Conservation (phyloP, 192 early-diverging fungal species). For the Allomyces macrogynus region DNA sequence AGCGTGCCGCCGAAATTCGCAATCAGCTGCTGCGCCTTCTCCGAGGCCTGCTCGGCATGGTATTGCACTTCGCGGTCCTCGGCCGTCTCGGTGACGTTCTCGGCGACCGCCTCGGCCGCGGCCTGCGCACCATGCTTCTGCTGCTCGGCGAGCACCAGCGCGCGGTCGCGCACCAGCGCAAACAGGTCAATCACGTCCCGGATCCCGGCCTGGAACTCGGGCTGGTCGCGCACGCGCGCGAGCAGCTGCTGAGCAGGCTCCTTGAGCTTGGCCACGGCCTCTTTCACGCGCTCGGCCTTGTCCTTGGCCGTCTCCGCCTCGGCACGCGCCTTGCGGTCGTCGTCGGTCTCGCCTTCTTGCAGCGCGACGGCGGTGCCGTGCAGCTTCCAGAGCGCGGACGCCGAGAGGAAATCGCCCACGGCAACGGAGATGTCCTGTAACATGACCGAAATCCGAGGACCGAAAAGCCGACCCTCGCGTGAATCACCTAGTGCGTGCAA, state of each 20-base stretch:
- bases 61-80: background rate
- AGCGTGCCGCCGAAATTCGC: background rate
- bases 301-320: background rate
- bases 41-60: background rate
- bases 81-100: background rate
- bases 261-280: background rate
- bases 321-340: background rate
- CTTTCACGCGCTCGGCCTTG: background rate
- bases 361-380: background rate
- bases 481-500: background rate
- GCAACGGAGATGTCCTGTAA: background rate
- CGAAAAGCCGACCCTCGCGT: background rate
- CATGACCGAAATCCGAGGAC: background rate
- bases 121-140: background rate
- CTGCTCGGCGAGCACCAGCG: background rate
- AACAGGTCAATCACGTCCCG: background rate
- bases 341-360: background rate
- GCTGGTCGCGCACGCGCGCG: background rate
- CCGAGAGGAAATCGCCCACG: background rate
- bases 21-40: background rate
- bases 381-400: background rate
- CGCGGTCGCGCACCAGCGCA: background rate
- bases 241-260: background rate
- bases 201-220: background rate
- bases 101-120: background rate